A percentile compares a stretch with the other conserved stretches of the same genome.
Conservation (phyloP, 352 stramenopile genomes). For the Globisporangium barbulae region DNA sequence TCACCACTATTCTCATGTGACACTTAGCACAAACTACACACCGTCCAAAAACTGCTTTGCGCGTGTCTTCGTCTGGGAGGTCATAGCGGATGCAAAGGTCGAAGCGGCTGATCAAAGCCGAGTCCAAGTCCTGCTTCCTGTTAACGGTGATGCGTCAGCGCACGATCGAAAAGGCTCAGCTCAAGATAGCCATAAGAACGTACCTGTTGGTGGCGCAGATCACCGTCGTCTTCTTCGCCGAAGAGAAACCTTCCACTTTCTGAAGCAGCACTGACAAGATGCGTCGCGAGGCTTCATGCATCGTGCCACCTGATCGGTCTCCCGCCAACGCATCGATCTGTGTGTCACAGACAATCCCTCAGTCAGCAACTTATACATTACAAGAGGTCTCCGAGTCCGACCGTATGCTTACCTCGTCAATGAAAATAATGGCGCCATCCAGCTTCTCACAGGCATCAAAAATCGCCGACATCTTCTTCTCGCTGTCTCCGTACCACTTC, state of each 20-base stretch:
- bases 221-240: constrained; percentile 89
- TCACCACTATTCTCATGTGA: neutral
- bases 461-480: constrained; percentile 94
- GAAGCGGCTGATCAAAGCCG: constrained; percentile 91
- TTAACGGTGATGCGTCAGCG: constrained; percentile 2
- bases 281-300: constrained; percentile 92
- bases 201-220: constrained; percentile 91
- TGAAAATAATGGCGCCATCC: constrained; percentile 92
- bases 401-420: constrained; percentile 70
- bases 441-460: constrained; percentile 93
- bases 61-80: constrained; percentile 80
- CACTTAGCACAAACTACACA: constrained; percentile 26
- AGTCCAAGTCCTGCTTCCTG: constrained; percentile 92
- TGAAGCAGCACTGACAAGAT: constrained; percentile 91
- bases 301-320: constrained; percentile 80
- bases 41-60: constrained; percentile 84
- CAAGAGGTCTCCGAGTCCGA: too few relatives aligned
- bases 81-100: constrained; percentile 92
- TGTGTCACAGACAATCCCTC: neutral
- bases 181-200: neutral
- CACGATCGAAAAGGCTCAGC: neutral
- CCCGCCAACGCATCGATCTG: constrained; percentile 90
- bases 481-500: constrained; percentile 95
- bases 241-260: constrained; percentile 92
- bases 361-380: neutral